Conservation (phyloP, 768 basidiomycete genomes). For the Xanthoconium purpureum region DNA sequence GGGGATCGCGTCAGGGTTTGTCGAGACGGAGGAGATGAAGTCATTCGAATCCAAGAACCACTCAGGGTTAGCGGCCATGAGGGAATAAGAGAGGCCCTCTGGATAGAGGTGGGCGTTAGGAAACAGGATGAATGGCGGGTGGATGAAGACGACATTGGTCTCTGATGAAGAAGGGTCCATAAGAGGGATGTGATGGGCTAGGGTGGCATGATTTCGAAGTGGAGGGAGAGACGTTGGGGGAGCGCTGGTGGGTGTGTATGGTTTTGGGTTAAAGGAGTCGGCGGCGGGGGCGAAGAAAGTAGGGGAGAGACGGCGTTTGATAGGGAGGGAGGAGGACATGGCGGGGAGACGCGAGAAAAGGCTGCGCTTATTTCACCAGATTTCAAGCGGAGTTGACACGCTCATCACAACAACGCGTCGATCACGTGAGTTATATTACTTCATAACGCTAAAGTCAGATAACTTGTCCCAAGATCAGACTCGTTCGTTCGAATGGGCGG, state of each 20-base stretch:
- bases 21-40: conserved; percentile 47
- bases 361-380: conserved; percentile 26
- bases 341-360: conserved; percentile 10
- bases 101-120: conserved; percentile 58
- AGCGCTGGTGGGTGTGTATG: conserved; percentile 48
- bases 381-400: conserved; percentile 48
- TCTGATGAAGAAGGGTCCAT: conserved; percentile 73
- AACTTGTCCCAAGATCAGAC: conserved; percentile 36
- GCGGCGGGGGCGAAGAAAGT: conserved; percentile 64
- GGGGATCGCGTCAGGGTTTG: conserved; percentile 52
- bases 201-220: conserved; percentile 31
- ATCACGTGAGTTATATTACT: conserved; percentile 37
- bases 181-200: conserved; percentile 47
- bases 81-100: conserved; percentile 66
- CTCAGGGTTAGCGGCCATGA: conserved; percentile 72
- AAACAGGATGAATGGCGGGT: conserved; percentile 68
- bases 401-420: conserved; percentile 32
- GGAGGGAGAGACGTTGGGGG: conserved; percentile 14
- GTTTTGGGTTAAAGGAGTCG: conserved; percentile 62
- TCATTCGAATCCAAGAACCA: conserved; percentile 77
- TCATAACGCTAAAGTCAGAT: conserved; percentile 50
- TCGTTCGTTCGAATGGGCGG: background rate
- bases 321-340: conserved; percentile 26
- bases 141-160: conserved; percentile 64
- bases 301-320: conserved; percentile 49